Conservation (phyloP, 768 basidiomycete genomes). For the Roridomyces roridus region DNA sequence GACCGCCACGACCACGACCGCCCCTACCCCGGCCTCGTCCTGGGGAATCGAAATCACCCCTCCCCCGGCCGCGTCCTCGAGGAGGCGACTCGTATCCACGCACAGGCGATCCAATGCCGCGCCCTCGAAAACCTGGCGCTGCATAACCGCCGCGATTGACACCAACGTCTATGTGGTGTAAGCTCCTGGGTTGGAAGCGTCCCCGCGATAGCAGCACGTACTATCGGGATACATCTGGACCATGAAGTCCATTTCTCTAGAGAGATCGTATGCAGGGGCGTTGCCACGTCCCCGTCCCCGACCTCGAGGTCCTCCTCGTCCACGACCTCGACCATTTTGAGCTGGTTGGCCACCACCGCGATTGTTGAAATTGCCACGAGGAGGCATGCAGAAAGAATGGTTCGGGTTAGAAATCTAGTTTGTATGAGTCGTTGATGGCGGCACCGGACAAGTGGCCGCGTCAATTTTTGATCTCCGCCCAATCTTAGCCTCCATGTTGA, state of each 20-base stretch:
- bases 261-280: slow-evolving; percentile 29
- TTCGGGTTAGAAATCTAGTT: too few species aligned
- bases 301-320: slow-evolving; percentile 35
- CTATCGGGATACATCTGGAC: slow-evolving; percentile 28
- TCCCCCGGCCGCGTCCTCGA: slow-evolving; percentile 24
- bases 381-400: slow-evolving; percentile 10
- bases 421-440: too few species aligned
- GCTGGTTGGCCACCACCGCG: slow-evolving; percentile 10
- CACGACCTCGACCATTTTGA: slow-evolving; percentile 15
- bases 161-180: slow-evolving; percentile 9
- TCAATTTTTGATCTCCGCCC: too few species aligned
- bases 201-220: slow-evolving; percentile 26
- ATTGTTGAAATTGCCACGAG: slow-evolving; percentile 11
- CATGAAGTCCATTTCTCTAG: slow-evolving; percentile 17
- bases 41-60: slow-evolving; percentile 20
- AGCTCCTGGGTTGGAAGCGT: slow-evolving; percentile 13
- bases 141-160: slow-evolving; percentile 26
- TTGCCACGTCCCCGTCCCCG: slow-evolving; percentile 30
- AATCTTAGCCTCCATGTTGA: too few species aligned
- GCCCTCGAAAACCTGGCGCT: slow-evolving; percentile 21
- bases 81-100: slow-evolving; percentile 27
- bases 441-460: too few species aligned
- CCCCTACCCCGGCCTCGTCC: slow-evolving; percentile 22
- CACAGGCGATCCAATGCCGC: slow-evolving; percentile 25
- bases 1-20: slow-evolving; percentile 32